Conservation (phyloP, 2,329 filamentous ascomycete species). For the Phaeosphaeria sp. region DNA sequence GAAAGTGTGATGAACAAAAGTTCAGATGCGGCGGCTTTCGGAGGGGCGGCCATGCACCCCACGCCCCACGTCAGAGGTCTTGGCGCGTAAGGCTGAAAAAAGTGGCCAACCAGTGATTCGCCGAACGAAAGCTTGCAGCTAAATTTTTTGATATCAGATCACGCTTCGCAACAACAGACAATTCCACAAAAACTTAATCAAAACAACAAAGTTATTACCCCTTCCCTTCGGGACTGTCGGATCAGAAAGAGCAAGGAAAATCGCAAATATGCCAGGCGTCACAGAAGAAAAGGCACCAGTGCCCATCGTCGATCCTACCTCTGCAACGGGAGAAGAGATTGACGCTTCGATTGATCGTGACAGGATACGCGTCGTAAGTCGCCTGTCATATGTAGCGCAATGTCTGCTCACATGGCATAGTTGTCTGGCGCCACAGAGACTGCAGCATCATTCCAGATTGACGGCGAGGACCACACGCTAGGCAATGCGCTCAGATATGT, state of each 20-base stretch:
- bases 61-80: conserved; percentile 32
- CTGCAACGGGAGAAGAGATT: conserved; percentile 35
- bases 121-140: conserved; percentile 26
- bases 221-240: neutral
- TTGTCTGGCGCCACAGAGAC: conserved; percentile 82
- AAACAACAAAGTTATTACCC: neutral
- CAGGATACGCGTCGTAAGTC: conserved; percentile 52
- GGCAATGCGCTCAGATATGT: conserved; percentile 94
- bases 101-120: conserved; percentile 28
- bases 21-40: conserved; percentile 15
- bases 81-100: conserved; percentile 38
- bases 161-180: conserved; percentile 10
- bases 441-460: conserved; percentile 93
- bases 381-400: neutral
- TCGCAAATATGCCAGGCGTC: conserved; percentile 26
- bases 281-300: conserved; percentile 25
- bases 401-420: conserved; percentile 54
- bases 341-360: conserved; percentile 49
- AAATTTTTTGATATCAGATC: conserved; percentile 38
- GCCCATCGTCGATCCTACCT: conserved; percentile 32
- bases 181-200: neutral
- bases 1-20: conserved; percentile 26
- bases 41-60: conserved; percentile 17
- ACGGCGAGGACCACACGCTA: conserved; percentile 91
- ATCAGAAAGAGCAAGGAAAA: conserved; percentile 11